A percentile compares a stretch with the other conserved stretches of the same genome.
These are phyloP conservation scores for Pezicula neosporulosa DNA, from an alignment of 2,329 filamentous ascomycete species.

Conservation along the genomic window DNA sequence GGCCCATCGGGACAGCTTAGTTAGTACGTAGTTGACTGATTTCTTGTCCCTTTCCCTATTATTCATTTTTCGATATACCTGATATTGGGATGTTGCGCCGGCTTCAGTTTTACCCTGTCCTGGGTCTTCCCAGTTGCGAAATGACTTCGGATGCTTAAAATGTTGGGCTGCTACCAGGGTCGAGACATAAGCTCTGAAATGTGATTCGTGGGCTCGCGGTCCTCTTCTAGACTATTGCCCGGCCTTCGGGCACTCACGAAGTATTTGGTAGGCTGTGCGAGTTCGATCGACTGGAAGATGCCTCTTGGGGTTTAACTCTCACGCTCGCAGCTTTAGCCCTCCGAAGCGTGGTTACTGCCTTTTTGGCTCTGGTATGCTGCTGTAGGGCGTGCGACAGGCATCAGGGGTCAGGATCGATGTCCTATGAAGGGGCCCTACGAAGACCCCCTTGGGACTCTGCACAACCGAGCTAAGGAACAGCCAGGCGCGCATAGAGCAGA, in stretches of 20 bases:
- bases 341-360: neutral
- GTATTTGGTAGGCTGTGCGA: neutral
- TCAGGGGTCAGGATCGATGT: neutral
- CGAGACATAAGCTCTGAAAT: neutral
- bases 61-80: neutral
- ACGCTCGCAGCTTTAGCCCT: neutral
- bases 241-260: neutral
- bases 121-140: neutral
- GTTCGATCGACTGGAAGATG: neutral
- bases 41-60: too few species aligned
- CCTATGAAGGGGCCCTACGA: slow-evolving; percentile 4
- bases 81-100: neutral
- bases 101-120: neutral
- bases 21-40: too few species aligned
- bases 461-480: slow-evolving; percentile 12
- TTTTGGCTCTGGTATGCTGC: neutral
- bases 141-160: neutral
- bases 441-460: slow-evolving; percentile 13
- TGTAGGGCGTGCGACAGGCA: slow-evolving; percentile 8
- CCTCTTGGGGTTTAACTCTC: neutral
- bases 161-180: neutral
- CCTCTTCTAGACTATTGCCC: neutral
- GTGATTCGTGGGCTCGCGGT: neutral
- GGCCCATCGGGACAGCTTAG: too few species aligned
- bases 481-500: slow-evolving; percentile 10